Base-by-base conservation (phyloP, 495 filamentous ascomycete species). In the Mytilinidion resinicola region DNA sequence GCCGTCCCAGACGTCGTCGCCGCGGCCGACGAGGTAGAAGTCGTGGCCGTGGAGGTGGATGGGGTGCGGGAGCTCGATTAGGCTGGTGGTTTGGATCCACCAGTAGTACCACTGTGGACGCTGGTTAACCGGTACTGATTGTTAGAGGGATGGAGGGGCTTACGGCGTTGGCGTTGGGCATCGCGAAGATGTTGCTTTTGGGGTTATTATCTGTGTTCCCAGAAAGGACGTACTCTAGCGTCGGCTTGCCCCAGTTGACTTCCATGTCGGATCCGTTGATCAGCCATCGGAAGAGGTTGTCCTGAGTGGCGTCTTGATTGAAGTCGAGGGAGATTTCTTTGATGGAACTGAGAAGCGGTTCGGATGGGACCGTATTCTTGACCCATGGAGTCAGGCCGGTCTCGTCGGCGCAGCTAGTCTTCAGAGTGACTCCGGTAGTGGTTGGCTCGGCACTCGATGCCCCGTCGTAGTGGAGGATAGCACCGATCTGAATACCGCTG, bases 1-100 rank as follows among this genome's bases (percentile, higher is more conserved):
- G 1, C 44, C 43, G 35, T 70, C 62, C 59, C 69, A 71, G 20
- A 53, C 51, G 10, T 67, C 64, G n/a, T 20, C 19, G 12, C 69
- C 67, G 11, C 15, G 35, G 42, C 57, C 67, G 19, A 72, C 33
- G 35, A 71, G 51, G 51, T 61, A 71, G 50, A 71, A 72, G 57
- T 71, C 70, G 47, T 72, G 70, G 19, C 70, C 70, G 59, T 72
- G 70, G 5, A 72, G 59, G 60, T 72, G 70, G 41, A 72, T 70
- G 9, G 66, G 64, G 55, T 71, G 70, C 0, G 69, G 69, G 17
- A 72, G 41, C 1, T 59, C 41, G 33, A 69, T 54, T 1, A 38
- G 20, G 14, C 57, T 59, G 7, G 50, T 59, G 15, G 62, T 57
- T 52, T 73, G 71, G 39, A 74, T 72, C 36, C 69, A 66, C 72